These are phyloP conservation scores for Cydonia oblonga DNA, from an alignment of 331 rosid genomes.

Conservation along the genomic window DNA sequence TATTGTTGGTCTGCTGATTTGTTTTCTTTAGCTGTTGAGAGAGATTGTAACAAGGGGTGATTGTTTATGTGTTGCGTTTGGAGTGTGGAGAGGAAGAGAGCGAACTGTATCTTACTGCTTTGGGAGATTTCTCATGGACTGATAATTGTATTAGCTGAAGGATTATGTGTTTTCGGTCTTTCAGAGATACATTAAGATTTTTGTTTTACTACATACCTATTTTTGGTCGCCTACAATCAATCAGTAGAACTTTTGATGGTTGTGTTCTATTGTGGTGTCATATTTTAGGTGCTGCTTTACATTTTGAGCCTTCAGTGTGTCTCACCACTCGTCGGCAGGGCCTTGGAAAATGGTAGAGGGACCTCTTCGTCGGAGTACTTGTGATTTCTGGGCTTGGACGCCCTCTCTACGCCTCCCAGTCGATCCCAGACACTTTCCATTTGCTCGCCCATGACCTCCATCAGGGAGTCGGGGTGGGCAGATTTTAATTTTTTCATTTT, in stretches of 20 bases:
- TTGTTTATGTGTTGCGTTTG: slow-evolving; percentile 14
- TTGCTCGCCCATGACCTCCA: too few species aligned
- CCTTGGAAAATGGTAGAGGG: too few species aligned
- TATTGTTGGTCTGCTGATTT: slow-evolving; percentile 6
- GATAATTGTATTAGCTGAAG: neutral
- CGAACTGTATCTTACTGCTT: slow-evolving; percentile 1
- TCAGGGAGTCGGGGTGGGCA: too few species aligned
- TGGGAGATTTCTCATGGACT: slow-evolving; percentile 14
- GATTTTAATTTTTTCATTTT: too few species aligned
- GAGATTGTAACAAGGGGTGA: slow-evolving; percentile 12
- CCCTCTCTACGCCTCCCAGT: too few species aligned
- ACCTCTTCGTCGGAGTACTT: too few species aligned
- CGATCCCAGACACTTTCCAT: too few species aligned
- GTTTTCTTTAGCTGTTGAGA: slow-evolving; percentile 15
- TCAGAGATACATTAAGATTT: neutral
- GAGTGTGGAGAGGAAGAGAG: slow-evolving; percentile 15
- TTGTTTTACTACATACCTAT: neutral
- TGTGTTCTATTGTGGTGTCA: too few species aligned
- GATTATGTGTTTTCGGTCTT: neutral
- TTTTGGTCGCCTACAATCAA: neutral
- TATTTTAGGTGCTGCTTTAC: too few species aligned
- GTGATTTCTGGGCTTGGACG: too few species aligned
- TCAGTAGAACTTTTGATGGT: neutral
- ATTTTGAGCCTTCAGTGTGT: too few species aligned
- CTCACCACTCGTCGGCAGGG: too few species aligned